Conservation (phyloP, 345 rosid species). For the Rhizophora apiculata region DNA sequence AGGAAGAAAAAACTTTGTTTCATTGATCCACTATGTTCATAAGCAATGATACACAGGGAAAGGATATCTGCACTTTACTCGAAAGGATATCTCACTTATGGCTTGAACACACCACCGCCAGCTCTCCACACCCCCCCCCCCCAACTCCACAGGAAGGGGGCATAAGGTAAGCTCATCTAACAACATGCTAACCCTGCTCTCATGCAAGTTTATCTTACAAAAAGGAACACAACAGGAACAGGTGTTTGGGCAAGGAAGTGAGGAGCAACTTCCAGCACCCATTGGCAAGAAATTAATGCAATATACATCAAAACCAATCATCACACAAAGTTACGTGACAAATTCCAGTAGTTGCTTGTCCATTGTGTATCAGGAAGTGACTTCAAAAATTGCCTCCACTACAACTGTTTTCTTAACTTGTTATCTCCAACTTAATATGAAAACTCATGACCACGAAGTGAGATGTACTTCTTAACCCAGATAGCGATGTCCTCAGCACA, state of each 20-base stretch:
- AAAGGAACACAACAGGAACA: constrained; percentile 7
- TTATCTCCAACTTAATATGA: constrained; percentile 47
- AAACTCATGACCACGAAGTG: constrained; percentile 81
- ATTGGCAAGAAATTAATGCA: not conserved
- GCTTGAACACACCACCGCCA: too few species aligned
- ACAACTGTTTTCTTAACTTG: not conserved
- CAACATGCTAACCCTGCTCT: constrained; percentile 6
- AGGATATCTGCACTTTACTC: constrained; percentile 14
- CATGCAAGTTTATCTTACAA: constrained; percentile 15
- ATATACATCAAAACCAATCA: not conserved
- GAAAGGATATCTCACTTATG: not conserved
- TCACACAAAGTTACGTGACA: not conserved
- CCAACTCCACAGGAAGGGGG: too few species aligned
- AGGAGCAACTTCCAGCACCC: constrained; percentile 2
- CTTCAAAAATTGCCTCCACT: not conserved
- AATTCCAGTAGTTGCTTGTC: not conserved
- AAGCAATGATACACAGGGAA: not conserved
- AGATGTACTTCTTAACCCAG: constrained; percentile 90
- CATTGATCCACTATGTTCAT: not conserved
- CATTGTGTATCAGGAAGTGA: not conserved
- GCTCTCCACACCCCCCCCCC: too few species aligned
- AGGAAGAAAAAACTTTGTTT: not conserved
- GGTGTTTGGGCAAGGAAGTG: not conserved
- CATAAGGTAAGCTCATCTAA: constrained; percentile 10
- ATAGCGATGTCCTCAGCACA: constrained; percentile 93